phyloP scores from a whole-genome alignment of 257 asterid species.

The Solanum boliviense region DNA sequence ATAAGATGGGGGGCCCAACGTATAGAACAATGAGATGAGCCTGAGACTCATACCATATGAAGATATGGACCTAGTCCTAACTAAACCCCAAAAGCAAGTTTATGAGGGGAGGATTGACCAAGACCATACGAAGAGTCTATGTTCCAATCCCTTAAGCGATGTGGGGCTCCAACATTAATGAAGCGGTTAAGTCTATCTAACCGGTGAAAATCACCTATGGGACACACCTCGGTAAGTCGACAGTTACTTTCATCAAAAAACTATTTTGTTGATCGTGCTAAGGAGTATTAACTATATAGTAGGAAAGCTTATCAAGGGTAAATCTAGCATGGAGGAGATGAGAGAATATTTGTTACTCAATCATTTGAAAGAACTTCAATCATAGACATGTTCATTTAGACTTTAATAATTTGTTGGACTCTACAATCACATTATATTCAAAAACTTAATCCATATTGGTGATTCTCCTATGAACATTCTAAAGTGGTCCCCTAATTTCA shows the following conservation, averaged over 20 bases:
- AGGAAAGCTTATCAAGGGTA: neutral
- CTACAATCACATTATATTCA: neutral
- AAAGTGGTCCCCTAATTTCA: neutral
- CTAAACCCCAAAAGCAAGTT: neutral
- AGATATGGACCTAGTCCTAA: neutral
- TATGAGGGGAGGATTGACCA: neutral
- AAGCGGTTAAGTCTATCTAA: neutral
- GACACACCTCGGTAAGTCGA: neutral
- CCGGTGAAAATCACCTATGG: neutral
- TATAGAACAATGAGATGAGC: neutral
- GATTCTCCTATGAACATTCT: neutral
- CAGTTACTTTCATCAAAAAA: neutral
- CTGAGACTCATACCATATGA: neutral
- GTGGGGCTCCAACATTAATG: neutral
- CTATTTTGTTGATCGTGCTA: neutral
- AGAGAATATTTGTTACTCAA: neutral
- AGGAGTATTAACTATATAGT: neutral
- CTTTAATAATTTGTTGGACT: neutral
- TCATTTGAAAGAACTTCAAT: neutral
- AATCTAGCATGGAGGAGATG: neutral
- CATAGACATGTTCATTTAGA: neutral
- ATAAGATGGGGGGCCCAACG: neutral
- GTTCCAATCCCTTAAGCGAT: neutral
- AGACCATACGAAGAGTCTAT: neutral
- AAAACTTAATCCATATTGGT: neutral